Evolutionary conservation across 345 rosid species (phyloP).

Genomic region (Cochlearia excelsa): DNA sequence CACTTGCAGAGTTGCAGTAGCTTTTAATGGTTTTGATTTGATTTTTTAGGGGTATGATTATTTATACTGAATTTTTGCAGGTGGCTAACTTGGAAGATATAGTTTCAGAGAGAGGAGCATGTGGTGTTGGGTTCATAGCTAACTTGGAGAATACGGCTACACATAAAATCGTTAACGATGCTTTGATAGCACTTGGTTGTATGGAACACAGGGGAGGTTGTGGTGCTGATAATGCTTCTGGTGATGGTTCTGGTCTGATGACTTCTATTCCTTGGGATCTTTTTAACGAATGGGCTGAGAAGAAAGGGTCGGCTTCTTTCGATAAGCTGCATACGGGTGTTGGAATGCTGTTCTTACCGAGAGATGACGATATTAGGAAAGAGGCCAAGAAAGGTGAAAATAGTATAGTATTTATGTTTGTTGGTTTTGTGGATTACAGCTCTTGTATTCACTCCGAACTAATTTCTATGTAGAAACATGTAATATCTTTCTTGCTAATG

Average conservation of each 20-base stretch:
- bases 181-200: slow-evolving; percentile 88
- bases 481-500: slow-evolving; percentile 17
- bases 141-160: slow-evolving; percentile 80
- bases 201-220: slow-evolving; percentile 99
- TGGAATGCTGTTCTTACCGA: slow-evolving; percentile 88
- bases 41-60: not conserved
- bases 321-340: slow-evolving; percentile 88
- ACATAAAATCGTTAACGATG: slow-evolving; percentile 70
- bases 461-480: not conserved
- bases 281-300: slow-evolving; percentile 70
- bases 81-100: slow-evolving; percentile 87
- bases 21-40: not conserved
- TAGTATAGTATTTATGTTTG: slow-evolving; percentile 17
- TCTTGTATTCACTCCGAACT: slow-evolving; percentile 9
- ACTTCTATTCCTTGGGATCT: slow-evolving; percentile 97
- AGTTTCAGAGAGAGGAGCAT: slow-evolving; percentile 86
- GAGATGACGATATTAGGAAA: slow-evolving; percentile 52
- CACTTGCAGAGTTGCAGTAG: not conserved
- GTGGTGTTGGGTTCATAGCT: slow-evolving; percentile 98
- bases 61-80: slow-evolving; percentile 32
- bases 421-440: slow-evolving; percentile 10
- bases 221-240: slow-evolving; percentile 96
- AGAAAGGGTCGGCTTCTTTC: slow-evolving; percentile 68
- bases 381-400: slow-evolving; percentile 79
- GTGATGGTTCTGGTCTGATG: slow-evolving; percentile 97